These are phyloP conservation scores for Melocanna baccifera DNA, from an alignment of 176 grass and related monocot genomes.

Conservation along the genomic window DNA sequence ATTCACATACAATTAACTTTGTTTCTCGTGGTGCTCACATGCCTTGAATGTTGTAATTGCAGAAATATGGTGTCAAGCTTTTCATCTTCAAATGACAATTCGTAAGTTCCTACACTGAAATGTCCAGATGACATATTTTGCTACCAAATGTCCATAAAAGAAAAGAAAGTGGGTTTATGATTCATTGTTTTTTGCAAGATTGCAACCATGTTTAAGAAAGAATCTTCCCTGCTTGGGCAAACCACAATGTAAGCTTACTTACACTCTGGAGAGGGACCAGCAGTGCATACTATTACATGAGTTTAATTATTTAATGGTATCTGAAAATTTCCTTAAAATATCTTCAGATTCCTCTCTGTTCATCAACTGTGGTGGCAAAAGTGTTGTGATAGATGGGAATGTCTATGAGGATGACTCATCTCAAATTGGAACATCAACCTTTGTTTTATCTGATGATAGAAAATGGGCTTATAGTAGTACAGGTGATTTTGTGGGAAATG, in stretches of 20 bases:
- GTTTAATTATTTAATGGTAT: not conserved
- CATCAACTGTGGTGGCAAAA: conserved; percentile 87
- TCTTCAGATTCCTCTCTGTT: conserved; percentile 71
- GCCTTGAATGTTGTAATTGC: conserved; percentile 36
- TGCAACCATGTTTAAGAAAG: conserved; percentile 57
- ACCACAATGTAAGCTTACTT: conserved; percentile 53
- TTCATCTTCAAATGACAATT: conserved; percentile 51
- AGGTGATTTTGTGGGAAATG: conserved; percentile 75
- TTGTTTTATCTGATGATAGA: conserved; percentile 24
- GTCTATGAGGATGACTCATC: conserved; percentile 62
- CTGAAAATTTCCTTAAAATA: conserved; percentile 29
- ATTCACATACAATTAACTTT: conserved; percentile 24
- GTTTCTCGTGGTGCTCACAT: conserved; percentile 28
- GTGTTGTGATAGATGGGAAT: conserved; percentile 34
- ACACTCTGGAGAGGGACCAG: not conserved
- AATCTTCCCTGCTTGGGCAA: conserved; percentile 56
- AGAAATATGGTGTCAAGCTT: conserved; percentile 84
- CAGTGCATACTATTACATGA: not conserved
- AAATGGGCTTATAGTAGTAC: conserved; percentile 91
- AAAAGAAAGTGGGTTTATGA: not conserved
- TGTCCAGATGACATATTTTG: not conserved
- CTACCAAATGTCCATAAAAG: not conserved
- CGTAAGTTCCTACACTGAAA: conserved; percentile 45
- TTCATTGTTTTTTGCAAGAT: conserved; percentile 36
- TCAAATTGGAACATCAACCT: conserved; percentile 72